Evolutionary conservation across 371 early-diverging fungal genomes (phyloP), one percentile per base, ranked within the genome.

Genomic region (Smittium mucronatum): DNA sequence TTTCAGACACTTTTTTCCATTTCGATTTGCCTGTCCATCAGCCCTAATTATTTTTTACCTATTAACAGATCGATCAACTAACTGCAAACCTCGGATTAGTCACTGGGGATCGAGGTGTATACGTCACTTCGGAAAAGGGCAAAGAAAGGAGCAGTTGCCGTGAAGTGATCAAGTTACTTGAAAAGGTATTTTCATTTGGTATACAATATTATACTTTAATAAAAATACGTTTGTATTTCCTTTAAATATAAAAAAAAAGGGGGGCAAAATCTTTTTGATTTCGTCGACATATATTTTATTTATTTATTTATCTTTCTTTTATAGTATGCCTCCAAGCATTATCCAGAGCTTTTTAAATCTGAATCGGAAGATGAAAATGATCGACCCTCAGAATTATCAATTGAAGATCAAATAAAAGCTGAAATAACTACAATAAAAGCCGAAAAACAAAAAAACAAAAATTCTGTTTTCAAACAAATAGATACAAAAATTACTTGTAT

Each of bases 391-490:
- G 64, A 34, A 28, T 68, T 65, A 58, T 72, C 70, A 47, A 79
- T 79, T 47, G 79, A 79, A 65, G 76, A 72, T 61, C 72, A 79
- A 59, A 79, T 79, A 34, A 79, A 78, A 21, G 73, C 75, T 16
- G 79, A 79, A 65, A 59, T 79, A 11, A 76, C 77, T 1, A 69
- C 65, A 31, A 76, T 79, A 64, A 76, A 76, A 59, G 70, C 80
- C 0, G n/a, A 32, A 21, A 70, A 69, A 47, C 58, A 69, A 35
- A 71, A 36, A 58, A 70, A 68, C 25, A 74, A 68, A 60, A 68
- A 61, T n/a, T 68, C 63, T 8, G 47, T 68, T 34, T 68, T 61
- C 25, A 61, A 60, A 25, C 69, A 33, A 28, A 25, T 68, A 25
- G 33, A 28, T 31, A 59, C 63, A 2, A 34, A 36, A 5, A 36